A percentile compares a stretch with the other conserved stretches of the same genome.
phyloP scores from a whole-genome alignment of 2,329 filamentous ascomycete species.

The Colletotrichum tanaceti region DNA sequence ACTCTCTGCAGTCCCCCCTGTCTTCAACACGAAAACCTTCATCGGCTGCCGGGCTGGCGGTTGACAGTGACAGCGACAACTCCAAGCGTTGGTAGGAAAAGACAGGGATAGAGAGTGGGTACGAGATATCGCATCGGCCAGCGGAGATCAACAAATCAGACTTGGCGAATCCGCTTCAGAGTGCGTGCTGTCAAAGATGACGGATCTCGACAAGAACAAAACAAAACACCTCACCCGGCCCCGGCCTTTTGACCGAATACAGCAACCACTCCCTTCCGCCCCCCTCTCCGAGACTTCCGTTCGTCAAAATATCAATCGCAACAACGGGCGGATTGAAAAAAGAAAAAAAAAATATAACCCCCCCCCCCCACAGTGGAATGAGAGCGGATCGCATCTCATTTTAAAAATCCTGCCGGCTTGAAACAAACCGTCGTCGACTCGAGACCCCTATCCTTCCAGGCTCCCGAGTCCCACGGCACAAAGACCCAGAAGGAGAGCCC shows the following conservation, averaged over 20 bases:
- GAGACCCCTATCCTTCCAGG: conserved; percentile 16
- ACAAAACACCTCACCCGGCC: conserved; percentile 11
- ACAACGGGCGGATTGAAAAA: too few species aligned
- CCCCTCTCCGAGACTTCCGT: conserved; percentile 13
- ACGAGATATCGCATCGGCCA: conserved; percentile 21
- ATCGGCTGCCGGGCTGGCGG: not conserved
- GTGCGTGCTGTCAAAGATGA: conserved; percentile 1
- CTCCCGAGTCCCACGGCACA: too few species aligned
- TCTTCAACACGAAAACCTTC: not conserved
- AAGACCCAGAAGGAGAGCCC: not conserved
- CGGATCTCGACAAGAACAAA: not conserved
- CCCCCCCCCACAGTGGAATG: conserved; percentile 12
- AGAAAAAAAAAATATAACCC: not conserved
- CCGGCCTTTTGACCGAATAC: conserved; percentile 24
- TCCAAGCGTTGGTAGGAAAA: conserved; percentile 1
- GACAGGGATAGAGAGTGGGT: not conserved
- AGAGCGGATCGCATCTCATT: conserved; percentile 27
- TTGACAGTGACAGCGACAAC: not conserved
- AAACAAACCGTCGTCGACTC: conserved; percentile 35
- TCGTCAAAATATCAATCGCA: conserved; percentile 6
- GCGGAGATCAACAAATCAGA: conserved; percentile 19
- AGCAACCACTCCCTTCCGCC: not conserved
- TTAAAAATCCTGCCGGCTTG: conserved; percentile 37
- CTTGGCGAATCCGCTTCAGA: conserved; percentile 18
- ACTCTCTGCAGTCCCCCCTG: not conserved